Conservation (phyloP, 2,329 filamentous ascomycete genomes). For the Alternaria dauci region DNA sequence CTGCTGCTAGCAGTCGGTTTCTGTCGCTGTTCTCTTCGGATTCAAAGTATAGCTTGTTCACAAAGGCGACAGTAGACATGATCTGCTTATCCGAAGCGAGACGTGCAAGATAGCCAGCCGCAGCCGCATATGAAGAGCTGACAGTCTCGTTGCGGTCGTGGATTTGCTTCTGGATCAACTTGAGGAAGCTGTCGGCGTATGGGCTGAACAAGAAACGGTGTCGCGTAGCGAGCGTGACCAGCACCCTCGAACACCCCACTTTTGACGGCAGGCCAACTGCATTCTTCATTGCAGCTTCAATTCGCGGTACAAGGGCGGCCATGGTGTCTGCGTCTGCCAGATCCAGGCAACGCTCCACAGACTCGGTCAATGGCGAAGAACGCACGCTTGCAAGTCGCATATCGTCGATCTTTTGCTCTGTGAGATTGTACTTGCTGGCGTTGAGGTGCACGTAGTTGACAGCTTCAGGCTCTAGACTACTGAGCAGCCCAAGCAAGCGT, state of each 20-base stretch:
- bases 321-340: slow-evolving; percentile 82
- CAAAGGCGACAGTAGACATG: slow-evolving; percentile 62
- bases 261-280: slow-evolving; percentile 93
- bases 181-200: slow-evolving; percentile 78
- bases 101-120: slow-evolving; percentile 83
- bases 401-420: slow-evolving; percentile 88
- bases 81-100: slow-evolving; percentile 67
- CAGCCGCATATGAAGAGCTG: slow-evolving; percentile 84
- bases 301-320: slow-evolving; percentile 72
- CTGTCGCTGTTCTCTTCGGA: slow-evolving; percentile 79
- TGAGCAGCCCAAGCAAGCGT: slow-evolving; percentile 81
- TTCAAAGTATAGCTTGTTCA: slow-evolving; percentile 77
- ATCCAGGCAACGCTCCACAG: slow-evolving; percentile 87
- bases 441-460: slow-evolving; percentile 95
- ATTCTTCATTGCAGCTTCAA: slow-evolving; percentile 82
- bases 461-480: slow-evolving; percentile 85
- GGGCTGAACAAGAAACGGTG: slow-evolving; percentile 78
- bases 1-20: slow-evolving; percentile 77
- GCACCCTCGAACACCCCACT: slow-evolving; percentile 84
- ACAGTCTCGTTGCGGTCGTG: slow-evolving; percentile 95
- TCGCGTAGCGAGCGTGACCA: slow-evolving; percentile 84
- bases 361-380: slow-evolving; percentile 88
- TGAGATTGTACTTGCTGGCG: slow-evolving; percentile 82
- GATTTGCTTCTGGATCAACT: slow-evolving; percentile 79
- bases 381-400: slow-evolving; percentile 82